phyloP scores from a whole-genome alignment of 805 yeast species.

The Starmerella vaccinii region DNA sequence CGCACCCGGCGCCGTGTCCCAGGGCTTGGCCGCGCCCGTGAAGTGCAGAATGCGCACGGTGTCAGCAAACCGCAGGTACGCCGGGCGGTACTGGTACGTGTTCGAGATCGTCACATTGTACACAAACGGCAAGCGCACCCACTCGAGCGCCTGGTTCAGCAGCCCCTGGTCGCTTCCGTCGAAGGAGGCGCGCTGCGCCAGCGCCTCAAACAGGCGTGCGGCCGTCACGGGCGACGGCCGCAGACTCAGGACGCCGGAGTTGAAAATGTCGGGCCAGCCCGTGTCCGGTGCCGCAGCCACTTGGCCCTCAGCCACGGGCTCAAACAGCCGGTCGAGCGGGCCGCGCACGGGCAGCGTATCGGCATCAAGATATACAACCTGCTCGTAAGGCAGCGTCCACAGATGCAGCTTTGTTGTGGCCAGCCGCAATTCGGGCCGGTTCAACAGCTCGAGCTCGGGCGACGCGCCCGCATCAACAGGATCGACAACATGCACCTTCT shows the following conservation, averaged over 20 bases:
- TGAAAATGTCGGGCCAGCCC: conserved; percentile 90
- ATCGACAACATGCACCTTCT: conserved; percentile 27
- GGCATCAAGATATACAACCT: conserved; percentile 43
- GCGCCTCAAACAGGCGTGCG: conserved; percentile 32
- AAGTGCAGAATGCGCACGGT: conserved; percentile 36
- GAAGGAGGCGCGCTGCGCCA: conserved; percentile 37
- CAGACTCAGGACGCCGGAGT: conserved; percentile 62
- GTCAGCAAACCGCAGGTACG: conserved; percentile 43
- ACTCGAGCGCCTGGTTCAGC: conserved; percentile 49
- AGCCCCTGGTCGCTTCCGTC: conserved; percentile 94
- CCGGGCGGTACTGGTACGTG: conserved; percentile 60
- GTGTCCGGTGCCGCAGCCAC: conserved; percentile 56
- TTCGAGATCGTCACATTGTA: conserved; percentile 67
- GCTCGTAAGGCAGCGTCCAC: conserved; percentile 40
- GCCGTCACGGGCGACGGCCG: conserved; percentile 43
- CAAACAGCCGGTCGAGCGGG: conserved; percentile 27
- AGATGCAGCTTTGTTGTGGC: conserved; percentile 45
- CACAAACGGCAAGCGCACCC: conserved; percentile 68
- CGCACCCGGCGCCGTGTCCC: conserved; percentile 23
- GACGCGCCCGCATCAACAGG: conserved; percentile 25
- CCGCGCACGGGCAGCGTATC: conserved; percentile 40
- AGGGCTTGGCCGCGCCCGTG: conserved; percentile 34
- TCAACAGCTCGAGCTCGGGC: conserved; percentile 30
- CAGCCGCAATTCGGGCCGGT: conserved; percentile 41
- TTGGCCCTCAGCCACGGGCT: conserved; percentile 1